A percentile compares a stretch with the other conserved stretches of the same genome.
These are phyloP conservation scores for Pulveroboletus sp. DNA, from an alignment of 768 basidiomycete species.

Conservation along the genomic window DNA sequence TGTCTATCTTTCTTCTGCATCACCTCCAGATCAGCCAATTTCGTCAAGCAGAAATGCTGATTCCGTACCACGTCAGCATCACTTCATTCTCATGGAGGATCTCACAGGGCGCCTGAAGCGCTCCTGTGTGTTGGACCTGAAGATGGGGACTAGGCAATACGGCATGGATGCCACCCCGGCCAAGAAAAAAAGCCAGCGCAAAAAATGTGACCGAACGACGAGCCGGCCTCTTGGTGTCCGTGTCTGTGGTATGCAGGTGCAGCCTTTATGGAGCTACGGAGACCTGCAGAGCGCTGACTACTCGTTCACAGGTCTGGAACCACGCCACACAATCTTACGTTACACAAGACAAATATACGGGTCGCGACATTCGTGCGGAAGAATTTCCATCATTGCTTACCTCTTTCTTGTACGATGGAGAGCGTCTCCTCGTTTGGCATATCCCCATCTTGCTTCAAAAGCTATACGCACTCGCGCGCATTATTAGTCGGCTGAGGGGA, in stretches of 20 bases:
- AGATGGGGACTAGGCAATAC: conserved; percentile 99
- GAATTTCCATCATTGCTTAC: conserved; percentile 81
- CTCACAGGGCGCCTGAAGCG: conserved; percentile 86
- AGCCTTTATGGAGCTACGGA: conserved; percentile 22
- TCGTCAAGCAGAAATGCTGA: conserved; percentile 38
- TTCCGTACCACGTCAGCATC: conserved; percentile 79
- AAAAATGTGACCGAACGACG: conserved; percentile 96
- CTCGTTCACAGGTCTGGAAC: conserved; percentile 79
- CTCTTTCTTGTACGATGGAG: conserved; percentile 83
- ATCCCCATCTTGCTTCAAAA: conserved; percentile 90
- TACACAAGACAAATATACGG: conserved; percentile 95
- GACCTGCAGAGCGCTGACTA: conserved; percentile 4
- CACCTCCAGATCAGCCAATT: conserved; percentile 26
- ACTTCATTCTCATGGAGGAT: conserved; percentile 99
- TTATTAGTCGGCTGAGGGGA: conserved; percentile 85
- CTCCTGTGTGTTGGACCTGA: conserved; percentile 95
- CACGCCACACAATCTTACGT: conserved; percentile 74
- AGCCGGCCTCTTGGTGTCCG: conserved; percentile 87
- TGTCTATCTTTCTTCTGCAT: conserved; percentile 25
- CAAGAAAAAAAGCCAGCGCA: conserved; percentile 98
- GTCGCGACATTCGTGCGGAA: conserved; percentile 80
- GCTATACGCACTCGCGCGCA: conserved; percentile 88
- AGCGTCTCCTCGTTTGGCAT: conserved; percentile 79
- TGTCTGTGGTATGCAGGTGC: conserved; percentile 98
- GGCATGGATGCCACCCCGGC: conserved; percentile 87